A percentile compares a stretch with the other conserved stretches of the same genome.
These are phyloP conservation scores for Myxozyma geophila DNA, from an alignment of 805 yeast species.

Conservation along the genomic window DNA sequence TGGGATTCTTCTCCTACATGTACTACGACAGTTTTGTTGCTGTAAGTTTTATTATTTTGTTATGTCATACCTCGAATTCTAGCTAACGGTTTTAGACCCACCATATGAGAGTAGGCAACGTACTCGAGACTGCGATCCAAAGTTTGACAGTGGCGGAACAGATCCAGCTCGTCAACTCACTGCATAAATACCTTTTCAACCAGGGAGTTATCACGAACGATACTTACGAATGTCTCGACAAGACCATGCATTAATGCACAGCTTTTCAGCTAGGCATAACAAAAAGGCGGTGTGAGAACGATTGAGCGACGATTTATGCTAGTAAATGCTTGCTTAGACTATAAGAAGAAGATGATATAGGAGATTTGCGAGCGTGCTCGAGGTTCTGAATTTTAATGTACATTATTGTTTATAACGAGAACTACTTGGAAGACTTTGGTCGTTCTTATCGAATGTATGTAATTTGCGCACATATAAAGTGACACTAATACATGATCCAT, in stretches of 20 bases:
- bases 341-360: no score
- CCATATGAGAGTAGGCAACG: conserved; percentile 63
- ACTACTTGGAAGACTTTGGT: no score
- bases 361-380: no score
- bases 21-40: conserved; percentile 92
- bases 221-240: conserved; percentile 34
- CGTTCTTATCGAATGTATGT: no score
- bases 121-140: conserved; percentile 75
- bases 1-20: conserved; percentile 93
- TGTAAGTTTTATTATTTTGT: conserved; percentile 37
- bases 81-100: conserved; percentile 38
- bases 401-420: no score
- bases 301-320: no score
- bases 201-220: conserved; percentile 39
- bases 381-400: no score
- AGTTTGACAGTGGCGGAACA: conserved; percentile 71
- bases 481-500: no score
- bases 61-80: background rate
- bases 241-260: background rate
- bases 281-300: no score
- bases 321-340: no score
- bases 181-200: conserved; percentile 57
- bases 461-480: no score
- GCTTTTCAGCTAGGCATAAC: background rate
- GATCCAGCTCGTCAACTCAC: conserved; percentile 60